These are phyloP conservation scores for Leucocoprinus sp. DNA, from an alignment of 768 basidiomycete species.

Conservation along the genomic window DNA sequence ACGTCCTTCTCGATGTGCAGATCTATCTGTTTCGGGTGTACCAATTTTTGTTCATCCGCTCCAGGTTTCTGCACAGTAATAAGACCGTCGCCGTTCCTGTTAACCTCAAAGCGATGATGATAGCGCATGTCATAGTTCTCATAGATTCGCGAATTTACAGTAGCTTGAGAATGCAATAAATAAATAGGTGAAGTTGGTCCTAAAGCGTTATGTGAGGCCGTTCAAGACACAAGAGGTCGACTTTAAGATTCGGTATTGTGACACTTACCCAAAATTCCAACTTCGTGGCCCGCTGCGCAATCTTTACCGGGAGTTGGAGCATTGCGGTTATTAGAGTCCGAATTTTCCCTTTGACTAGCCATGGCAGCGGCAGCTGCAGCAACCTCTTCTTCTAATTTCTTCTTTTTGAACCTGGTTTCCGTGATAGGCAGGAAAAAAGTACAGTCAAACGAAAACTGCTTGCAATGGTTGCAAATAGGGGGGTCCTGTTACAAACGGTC, in stretches of 20 bases:
- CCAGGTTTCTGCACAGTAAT: slow-evolving; percentile 70
- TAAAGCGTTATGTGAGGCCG: slow-evolving; percentile 39
- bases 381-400: slow-evolving; percentile 70
- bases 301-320: slow-evolving; percentile 31
- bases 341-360: slow-evolving; percentile 21
- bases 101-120: slow-evolving; percentile 83
- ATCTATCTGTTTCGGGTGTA: slow-evolving; percentile 57
- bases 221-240: slow-evolving; percentile 22
- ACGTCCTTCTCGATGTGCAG: slow-evolving; percentile 69
- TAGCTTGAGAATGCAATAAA: slow-evolving; percentile 82
- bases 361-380: slow-evolving; percentile 9
- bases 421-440: slow-evolving; percentile 98
- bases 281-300: slow-evolving; percentile 40
- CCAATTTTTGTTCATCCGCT: slow-evolving; percentile 43
- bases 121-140: slow-evolving; percentile 84
- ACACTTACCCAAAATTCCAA: slow-evolving; percentile 54
- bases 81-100: slow-evolving; percentile 77
- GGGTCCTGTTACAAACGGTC: slow-evolving; percentile 39
- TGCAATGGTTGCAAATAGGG: slow-evolving; percentile 88
- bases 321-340: slow-evolving; percentile 25
- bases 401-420: slow-evolving; percentile 98
- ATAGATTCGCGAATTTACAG: slow-evolving; percentile 77
- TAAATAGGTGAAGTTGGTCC: slow-evolving; percentile 86
- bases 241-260: slow-evolving; percentile 10
- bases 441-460: slow-evolving; percentile 88